Base-by-base conservation (phyloP, 2,329 filamentous ascomycete species). In the Fusarium newnesense region DNA sequence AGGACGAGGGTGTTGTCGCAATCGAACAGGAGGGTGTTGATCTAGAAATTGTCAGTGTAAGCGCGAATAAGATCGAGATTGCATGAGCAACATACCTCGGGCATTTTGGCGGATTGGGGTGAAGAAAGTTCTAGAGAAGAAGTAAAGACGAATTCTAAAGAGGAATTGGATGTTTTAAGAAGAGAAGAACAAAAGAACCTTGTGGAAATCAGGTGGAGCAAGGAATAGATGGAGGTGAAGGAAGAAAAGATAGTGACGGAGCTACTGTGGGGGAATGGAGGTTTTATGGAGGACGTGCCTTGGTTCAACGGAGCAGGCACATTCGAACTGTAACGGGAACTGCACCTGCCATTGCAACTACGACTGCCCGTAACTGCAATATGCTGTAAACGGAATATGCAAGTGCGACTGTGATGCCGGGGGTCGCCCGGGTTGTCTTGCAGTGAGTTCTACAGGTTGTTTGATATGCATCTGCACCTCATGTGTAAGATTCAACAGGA, bases 1-100 rank as follows among this genome's bases (percentile, higher is more conserved):
- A 96, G 90, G 81, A 96, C 94, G 81, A 97, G 94, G 73, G 95
- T 97, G 89, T 97, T 97, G 89, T 97, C 89, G 84, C 89, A 91
- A 83, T 94, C 92, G 82, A 94, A 93, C 77, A 94, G 88, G 79
- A 94, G 85, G 73, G 92, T 89, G 64, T 87, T 93, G 83, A 94
- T 92, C 81, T 84, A 37, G 15, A 46, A 50, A 36, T 21, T 21
- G 62, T 73, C 57, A 70, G 63, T 32, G 30, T 26, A 37, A 39
- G n/a, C 19, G 39, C 39, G 39, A 43, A 50, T 40, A 40, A n/a
- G 10, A 28, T 42, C 28, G 16, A 47, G 36, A 46, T 62, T 52
- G 19, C 12, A 37, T 42, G n/a, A 24, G 24, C 40, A 36, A 65
- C 78, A 64, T 74, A 81, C 80, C 72, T 81, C 67, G 69, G 80